Base-by-base conservation (phyloP, 2,329 filamentous ascomycete genomes). In the Colletotrichum brevisporum region DNA sequence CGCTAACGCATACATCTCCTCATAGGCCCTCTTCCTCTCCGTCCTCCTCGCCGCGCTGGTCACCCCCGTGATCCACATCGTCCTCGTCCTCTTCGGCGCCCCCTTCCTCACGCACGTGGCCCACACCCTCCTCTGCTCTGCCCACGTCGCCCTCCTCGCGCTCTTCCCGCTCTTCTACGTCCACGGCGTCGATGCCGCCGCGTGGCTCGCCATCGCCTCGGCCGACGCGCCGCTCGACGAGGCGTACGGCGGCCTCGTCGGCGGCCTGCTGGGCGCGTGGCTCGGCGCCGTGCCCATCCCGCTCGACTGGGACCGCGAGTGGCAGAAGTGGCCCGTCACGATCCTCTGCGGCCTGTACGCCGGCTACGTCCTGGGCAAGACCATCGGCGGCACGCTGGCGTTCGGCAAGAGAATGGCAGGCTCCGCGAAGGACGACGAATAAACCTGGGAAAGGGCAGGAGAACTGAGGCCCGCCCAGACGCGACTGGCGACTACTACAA, bases 321-420 rank as follows among this genome's bases (percentile, higher is more conserved):
- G 96, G 96, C 96, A 99, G 88, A 93, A 92, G 79, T 99, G 95
- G 93, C 96, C 96, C 0, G 91, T 98, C 55, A 99, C 96, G 0
- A 92, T 99, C 67, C 82, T 98, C 5, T 90, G 89, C 2, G 96
- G 96, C 3, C 86, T 92, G 18, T 98, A 97, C 80, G 81, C 89
- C 6, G 96, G 96, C 1, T 94, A 93, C 79, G 85, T 89, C 1
- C 73, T 93, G 13, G 94, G 94, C 1, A 91, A 92, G 77, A 75
- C 89, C 63, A 72, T 90, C 18, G 90, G 91, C 0, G 87, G 87
- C 3, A 83, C 80, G 1, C 57, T 87, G 67, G 79, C 82, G 6
- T 85, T 82, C 73, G 86, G 85, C 43, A 84, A 78, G 78, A 80
- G 78, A 69, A 80, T 86, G 71, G 70, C 71, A 45, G 64, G 71